Percentiles rank a stretch among this genome's conserved stretches.
phyloP scores from a whole-genome alignment of 2,329 filamentous ascomycete genomes.

The Magnaporthiopsis incrustans region DNA sequence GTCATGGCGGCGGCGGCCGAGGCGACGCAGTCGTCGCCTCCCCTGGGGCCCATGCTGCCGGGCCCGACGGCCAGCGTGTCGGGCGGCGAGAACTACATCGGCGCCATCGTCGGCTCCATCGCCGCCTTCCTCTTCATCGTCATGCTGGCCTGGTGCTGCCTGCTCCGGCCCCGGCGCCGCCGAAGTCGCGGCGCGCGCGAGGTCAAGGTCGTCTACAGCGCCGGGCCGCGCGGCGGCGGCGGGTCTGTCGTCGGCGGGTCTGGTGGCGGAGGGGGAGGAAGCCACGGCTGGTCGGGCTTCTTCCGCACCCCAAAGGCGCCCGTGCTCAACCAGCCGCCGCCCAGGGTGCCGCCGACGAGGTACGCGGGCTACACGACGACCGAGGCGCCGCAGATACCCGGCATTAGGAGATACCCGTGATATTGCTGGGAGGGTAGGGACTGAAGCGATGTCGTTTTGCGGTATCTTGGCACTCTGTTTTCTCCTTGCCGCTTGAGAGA shows the following conservation, averaged over 20 bases:
- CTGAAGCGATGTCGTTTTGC: not conserved
- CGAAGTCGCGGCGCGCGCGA: not conserved
- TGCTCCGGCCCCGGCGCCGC: slow-evolving; percentile 9
- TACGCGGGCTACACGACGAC: slow-evolving; percentile 2
- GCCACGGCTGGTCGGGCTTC: not conserved
- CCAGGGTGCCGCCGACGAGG: slow-evolving; percentile 12
- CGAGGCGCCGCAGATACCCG: not conserved
- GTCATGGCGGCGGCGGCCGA: too few relatives aligned
- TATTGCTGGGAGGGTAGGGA: not conserved
- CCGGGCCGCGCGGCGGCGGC: not conserved
- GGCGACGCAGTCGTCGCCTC: too few relatives aligned
- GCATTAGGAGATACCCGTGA: slow-evolving; percentile 3
- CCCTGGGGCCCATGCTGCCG: slow-evolving; percentile 9
- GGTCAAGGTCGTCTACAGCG: not conserved
- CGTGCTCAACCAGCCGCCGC: slow-evolving; percentile 13
- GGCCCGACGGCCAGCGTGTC: slow-evolving; percentile 10
- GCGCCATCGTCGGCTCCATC: slow-evolving; percentile 31
- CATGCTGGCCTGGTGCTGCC: slow-evolving; percentile 25
- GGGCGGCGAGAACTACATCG: slow-evolving; percentile 26
- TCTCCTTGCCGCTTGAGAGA: not conserved
- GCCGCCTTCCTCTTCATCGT: slow-evolving; percentile 28
- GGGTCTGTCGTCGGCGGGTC: not conserved
- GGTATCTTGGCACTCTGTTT: not conserved
- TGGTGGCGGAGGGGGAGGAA: too few relatives aligned
- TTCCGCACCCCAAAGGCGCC: not conserved